phyloP scores from a whole-genome alignment of 768 basidiomycete species.

The Collybia mongolica region DNA sequence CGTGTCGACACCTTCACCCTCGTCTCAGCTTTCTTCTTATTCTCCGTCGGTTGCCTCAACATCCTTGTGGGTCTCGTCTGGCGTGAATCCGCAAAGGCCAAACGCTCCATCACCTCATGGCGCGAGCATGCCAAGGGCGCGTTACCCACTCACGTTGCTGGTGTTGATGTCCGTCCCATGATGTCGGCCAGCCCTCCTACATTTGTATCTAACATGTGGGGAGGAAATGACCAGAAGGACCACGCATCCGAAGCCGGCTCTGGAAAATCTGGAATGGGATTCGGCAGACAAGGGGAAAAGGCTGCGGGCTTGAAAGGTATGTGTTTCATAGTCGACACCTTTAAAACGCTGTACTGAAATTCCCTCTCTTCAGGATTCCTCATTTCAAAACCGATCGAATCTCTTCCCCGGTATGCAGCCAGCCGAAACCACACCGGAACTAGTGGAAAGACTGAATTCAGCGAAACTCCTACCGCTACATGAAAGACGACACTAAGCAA shows the following conservation, averaged over 20 bases:
- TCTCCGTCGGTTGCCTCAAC: conserved; percentile 88
- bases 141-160: conserved; percentile 49
- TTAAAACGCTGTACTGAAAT: conserved; percentile 2
- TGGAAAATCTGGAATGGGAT: conserved; percentile 61
- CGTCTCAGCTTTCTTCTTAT: conserved; percentile 89
- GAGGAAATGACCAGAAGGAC: conserved; percentile 13
- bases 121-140: conserved; percentile 49
- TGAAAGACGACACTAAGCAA: neutral
- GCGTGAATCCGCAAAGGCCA: conserved; percentile 58
- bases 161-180: conserved; percentile 32
- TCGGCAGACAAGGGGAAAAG: conserved; percentile 78
- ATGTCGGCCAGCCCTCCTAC: conserved; percentile 29
- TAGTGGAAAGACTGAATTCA: conserved; percentile 5
- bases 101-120: conserved; percentile 67
- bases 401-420: conserved; percentile 58
- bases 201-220: conserved; percentile 34
- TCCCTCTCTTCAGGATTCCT: conserved; percentile 39
- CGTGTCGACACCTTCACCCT: conserved; percentile 87
- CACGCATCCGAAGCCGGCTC: conserved; percentile 9
- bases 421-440: conserved; percentile 8
- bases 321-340: conserved; percentile 10
- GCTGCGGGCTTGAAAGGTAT: conserved; percentile 60
- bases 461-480: conserved; percentile 1
- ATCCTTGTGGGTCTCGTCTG: conserved; percentile 75
- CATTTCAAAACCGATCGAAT: conserved; percentile 60